A percentile compares a stretch with the other conserved stretches of the same genome.
Conservation (phyloP, 495 filamentous ascomycete genomes). For the Letharia columbiana region DNA sequence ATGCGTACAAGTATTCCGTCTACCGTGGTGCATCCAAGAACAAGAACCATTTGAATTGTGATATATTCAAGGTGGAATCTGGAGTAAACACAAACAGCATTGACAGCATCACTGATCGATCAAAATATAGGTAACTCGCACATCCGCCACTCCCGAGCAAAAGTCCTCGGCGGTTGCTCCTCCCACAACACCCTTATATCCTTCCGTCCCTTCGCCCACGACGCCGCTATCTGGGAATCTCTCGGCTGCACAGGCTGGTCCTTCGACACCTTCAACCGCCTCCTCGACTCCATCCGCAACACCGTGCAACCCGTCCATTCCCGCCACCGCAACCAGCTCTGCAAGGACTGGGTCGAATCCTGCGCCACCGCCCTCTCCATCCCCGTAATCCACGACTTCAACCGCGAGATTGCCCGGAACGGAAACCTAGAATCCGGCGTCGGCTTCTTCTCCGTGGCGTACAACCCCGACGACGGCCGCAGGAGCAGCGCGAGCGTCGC, state of each 20-base stretch:
- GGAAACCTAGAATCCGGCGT: slow-evolving; percentile 63
- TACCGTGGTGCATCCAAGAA: too few species aligned
- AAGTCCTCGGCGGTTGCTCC: slow-evolving; percentile 78
- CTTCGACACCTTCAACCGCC: slow-evolving; percentile 66
- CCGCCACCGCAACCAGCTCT: slow-evolving; percentile 71
- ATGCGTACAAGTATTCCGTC: too few species aligned
- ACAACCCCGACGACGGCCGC: slow-evolving; percentile 71
- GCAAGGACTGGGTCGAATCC: slow-evolving; percentile 71
- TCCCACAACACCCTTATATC: slow-evolving; percentile 83
- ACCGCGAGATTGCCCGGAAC: slow-evolving; percentile 58
- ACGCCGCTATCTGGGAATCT: slow-evolving; percentile 62
- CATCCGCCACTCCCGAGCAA: slow-evolving; percentile 76
- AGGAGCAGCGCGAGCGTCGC: slow-evolving; percentile 75
- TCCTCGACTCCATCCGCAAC: slow-evolving; percentile 68
- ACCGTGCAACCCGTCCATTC: slow-evolving; percentile 70
- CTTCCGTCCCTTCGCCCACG: slow-evolving; percentile 75
- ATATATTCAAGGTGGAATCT: too few species aligned
- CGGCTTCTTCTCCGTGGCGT: slow-evolving; percentile 77
- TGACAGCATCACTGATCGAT: slow-evolving; percentile 4
- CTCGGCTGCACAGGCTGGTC: slow-evolving; percentile 69
- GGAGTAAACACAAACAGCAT: not conserved
- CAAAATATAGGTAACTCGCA: slow-evolving; percentile 56
- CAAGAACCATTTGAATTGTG: too few species aligned
- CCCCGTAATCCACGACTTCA: slow-evolving; percentile 72
- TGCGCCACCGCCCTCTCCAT: slow-evolving; percentile 66